Percentiles rank a stretch among this genome's conserved stretches.
Conservation (phyloP, 352 stramenopile species). For the Globisporangium nodosum region DNA sequence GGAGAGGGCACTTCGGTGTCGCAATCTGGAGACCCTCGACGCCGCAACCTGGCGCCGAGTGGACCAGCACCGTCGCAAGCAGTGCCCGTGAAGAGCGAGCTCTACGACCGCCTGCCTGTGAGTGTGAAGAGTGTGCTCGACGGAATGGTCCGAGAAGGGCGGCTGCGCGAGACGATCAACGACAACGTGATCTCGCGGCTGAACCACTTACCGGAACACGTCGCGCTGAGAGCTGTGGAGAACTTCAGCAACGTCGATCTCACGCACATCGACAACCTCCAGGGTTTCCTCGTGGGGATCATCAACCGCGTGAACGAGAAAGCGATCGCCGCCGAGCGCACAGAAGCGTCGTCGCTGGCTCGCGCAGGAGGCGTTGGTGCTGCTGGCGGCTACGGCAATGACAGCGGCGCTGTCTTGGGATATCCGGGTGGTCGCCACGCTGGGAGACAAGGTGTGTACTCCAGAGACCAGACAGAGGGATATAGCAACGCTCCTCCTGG, state of each 20-base stretch:
- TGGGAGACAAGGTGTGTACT: neutral
- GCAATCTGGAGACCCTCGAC: conserved; percentile 26
- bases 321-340: conserved; percentile 24
- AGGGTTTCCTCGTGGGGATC: conserved; percentile 80
- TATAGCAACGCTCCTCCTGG: conserved; percentile 16
- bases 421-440: conserved; percentile 3
- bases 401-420: conserved; percentile 2
- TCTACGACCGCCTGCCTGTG: conserved; percentile 52
- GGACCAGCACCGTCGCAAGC: conserved; percentile 7
- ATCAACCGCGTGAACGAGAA: conserved; percentile 81
- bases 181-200: conserved; percentile 72
- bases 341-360: neutral
- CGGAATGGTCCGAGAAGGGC: conserved; percentile 41
- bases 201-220: conserved; percentile 55
- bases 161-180: conserved; percentile 58
- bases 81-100: conserved; percentile 23
- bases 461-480: conserved; percentile 15
- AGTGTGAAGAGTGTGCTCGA: conserved; percentile 50
- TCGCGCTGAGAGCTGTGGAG: conserved; percentile 58
- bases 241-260: conserved; percentile 79
- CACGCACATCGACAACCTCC: conserved; percentile 65
- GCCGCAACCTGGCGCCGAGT: conserved; percentile 18
- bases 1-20: neutral
- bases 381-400: neutral
- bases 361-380: neutral